These are phyloP conservation scores for Eucalyptus erythrocorys DNA, from an alignment of 345 rosid species.

Conservation along the genomic window DNA sequence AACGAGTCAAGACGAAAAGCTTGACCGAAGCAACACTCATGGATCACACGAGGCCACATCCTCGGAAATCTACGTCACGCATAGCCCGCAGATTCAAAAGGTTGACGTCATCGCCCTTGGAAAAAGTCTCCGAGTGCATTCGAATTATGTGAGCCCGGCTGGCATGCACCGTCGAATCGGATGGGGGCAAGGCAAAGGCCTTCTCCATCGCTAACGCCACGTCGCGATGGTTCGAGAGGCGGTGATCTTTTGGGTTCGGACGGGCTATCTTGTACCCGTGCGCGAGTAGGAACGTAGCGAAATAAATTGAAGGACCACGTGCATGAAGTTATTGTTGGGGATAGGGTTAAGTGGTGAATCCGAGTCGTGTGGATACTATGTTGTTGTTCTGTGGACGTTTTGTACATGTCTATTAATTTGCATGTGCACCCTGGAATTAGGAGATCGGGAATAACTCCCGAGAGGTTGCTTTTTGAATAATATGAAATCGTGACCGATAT, in stretches of 20 bases:
- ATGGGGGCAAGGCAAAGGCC: not conserved
- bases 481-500: not conserved
- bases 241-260: not conserved
- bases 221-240: not conserved
- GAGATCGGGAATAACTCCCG: not conserved
- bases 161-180: not conserved
- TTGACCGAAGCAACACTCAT: not conserved
- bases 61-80: not conserved
- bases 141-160: not conserved
- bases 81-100: not conserved
- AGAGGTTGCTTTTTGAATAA: not conserved
- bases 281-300: rapidly evolving
- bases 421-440: not conserved
- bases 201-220: not conserved
- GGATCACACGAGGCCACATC: not conserved
- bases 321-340: not conserved
- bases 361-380: not conserved
- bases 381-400: not conserved
- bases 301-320: not conserved
- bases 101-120: not conserved
- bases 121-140: not conserved
- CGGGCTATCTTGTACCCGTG: not conserved
- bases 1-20: not conserved
- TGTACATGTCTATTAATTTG: not conserved
- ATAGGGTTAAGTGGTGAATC: not conserved